phyloP scores from a whole-genome alignment of 352 stramenopile genomes.

The Blastocystis sp. region DNA sequence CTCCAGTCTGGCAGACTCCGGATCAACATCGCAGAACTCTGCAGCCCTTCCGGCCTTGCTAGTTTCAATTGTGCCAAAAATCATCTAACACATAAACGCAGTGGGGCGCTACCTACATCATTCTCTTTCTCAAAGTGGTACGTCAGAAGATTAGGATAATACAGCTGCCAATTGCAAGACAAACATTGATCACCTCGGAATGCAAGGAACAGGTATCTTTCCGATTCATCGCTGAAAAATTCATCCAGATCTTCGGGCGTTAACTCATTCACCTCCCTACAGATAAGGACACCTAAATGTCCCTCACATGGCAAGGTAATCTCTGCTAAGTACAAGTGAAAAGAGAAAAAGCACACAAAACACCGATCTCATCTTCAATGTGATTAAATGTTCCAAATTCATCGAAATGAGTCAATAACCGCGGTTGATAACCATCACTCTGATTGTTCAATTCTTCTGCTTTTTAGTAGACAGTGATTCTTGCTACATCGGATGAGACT shows the following conservation, averaged over 20 bases:
- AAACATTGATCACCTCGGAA: slow-evolving; percentile 46
- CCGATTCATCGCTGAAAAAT: slow-evolving; percentile 27
- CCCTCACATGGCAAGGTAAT: slow-evolving; percentile 21
- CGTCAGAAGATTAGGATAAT: slow-evolving; percentile 34
- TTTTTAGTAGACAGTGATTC: no score
- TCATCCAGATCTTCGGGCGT: slow-evolving; percentile 25
- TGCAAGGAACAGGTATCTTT: slow-evolving; percentile 17
- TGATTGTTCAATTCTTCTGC: no score
- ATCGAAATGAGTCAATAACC: not conserved
- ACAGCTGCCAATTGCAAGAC: slow-evolving; percentile 40
- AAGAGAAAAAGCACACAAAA: not conserved
- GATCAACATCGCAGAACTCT: slow-evolving; percentile 59
- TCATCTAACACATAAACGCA: not conserved
- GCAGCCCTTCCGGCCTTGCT: not conserved
- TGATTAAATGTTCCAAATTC: not conserved
- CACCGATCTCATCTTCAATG: not conserved
- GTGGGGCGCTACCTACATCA: not conserved
- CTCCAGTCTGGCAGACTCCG: slow-evolving; percentile 46
- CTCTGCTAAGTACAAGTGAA: not conserved
- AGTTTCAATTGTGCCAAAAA: slow-evolving; percentile 34
- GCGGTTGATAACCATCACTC: not conserved
- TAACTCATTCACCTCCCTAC: slow-evolving; percentile 45
- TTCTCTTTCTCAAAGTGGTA: slow-evolving; percentile 56
- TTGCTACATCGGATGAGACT: no score
- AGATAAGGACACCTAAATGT: not conserved